Base-by-base conservation (phyloP, 352 stramenopile species). In the Pythium utonaiense region DNA sequence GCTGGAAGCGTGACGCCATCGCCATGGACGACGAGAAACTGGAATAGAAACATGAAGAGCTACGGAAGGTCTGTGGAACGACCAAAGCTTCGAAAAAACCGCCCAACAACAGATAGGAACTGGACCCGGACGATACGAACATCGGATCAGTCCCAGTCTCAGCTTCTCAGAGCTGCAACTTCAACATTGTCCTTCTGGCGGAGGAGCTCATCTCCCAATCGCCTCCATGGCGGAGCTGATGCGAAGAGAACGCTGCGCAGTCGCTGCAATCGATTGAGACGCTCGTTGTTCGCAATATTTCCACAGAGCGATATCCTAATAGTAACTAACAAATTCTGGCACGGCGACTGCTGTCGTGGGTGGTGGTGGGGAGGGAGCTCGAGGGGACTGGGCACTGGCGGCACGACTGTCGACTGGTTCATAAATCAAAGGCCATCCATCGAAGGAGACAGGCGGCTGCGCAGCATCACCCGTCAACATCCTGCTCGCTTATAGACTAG, bases 401-500 rank as follows among this genome's bases (percentile, higher is more conserved):
- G 40, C n/a, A 19, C 40, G 8, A 21, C 14, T 10, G 14, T 47
- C 19, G 40, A 47, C 40, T 27, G 40, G 40, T 47, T 47, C 40
- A 47, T 47, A 28, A 25, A 47, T 47, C 40, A 17, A 13, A 47
- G 19, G 40, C 19, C 19, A 21, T 16, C 40, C n/a, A n/a, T n/a
- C n/a, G n/a, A n/a, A n/a, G n/a, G 19, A 47, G 40, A 47, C 6
- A 16, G 19, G n/a, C 40, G 40, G 40, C 40, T 12, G 6, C 38
- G 13, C 8, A 44, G 14, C 21, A 6, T 6, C 17, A 21, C n/a
- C 16, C 38, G 12, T n/a, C 28, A 33, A 33, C 38, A 45, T 22
- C 17, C 38, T n/a, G 24, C 19, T 34, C 16, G 6, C 30, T 33
- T 62, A 64, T 27, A 64, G 28, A 54, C 60, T 67, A 13, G 53